Evolutionary conservation across 2,329 filamentous ascomycete species (phyloP).

Genomic region (Aspergillus eucalypticola): DNA sequence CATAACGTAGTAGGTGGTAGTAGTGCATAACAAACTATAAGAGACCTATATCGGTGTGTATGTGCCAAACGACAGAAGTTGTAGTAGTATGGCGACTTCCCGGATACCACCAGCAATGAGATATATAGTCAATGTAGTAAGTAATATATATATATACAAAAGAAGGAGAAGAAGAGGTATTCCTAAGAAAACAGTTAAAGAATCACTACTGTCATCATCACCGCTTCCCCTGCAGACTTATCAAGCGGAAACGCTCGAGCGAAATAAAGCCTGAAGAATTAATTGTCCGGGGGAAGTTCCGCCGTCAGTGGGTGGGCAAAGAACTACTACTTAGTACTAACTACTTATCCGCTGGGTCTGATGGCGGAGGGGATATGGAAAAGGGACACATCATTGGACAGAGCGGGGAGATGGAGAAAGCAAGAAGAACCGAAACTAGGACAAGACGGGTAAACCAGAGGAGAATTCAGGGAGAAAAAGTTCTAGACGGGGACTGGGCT

Average conservation of each 20-base stretch:
- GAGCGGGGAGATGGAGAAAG: constrained; percentile 4
- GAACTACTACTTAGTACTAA: background rate
- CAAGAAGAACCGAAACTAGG: constrained; percentile 16
- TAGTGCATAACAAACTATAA: too few species aligned
- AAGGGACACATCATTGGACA: constrained; percentile 6
- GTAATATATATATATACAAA: too few species aligned
- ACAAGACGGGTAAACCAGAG: constrained; percentile 24
- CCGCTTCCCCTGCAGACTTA: background rate
- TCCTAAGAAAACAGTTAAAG: too few species aligned
- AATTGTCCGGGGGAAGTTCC: background rate
- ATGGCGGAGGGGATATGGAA: background rate
- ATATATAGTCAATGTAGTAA: too few species aligned
- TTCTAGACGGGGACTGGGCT: background rate
- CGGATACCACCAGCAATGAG: too few species aligned
- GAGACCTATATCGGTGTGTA: background rate
- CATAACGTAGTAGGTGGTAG: too few species aligned
- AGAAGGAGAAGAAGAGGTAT: too few species aligned
- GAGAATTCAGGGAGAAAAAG: constrained; percentile 3
- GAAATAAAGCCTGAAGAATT: background rate
- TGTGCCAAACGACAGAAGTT: too few species aligned
- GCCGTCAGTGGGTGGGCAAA: background rate
- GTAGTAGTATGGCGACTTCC: too few species aligned
- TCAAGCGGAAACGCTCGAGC: background rate
- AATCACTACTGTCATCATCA: background rate
- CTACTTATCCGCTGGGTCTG: background rate